phyloP scores from a whole-genome alignment of 2,329 filamentous ascomycete genomes.

The Chrysosporium keratinophilum region DNA sequence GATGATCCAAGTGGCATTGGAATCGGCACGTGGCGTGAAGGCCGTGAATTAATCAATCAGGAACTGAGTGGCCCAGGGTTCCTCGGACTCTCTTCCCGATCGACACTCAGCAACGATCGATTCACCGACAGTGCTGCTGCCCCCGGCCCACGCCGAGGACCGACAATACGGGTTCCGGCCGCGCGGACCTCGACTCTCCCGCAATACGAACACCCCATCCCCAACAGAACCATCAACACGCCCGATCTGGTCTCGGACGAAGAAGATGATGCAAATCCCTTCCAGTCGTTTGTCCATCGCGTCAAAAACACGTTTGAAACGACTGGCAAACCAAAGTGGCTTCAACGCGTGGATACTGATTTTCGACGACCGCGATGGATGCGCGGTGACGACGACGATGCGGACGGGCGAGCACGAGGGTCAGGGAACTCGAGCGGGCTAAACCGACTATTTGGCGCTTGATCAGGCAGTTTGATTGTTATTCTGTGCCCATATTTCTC shows the following conservation, averaged over 20 bases:
- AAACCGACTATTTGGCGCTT: constrained; percentile 6
- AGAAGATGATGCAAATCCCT: constrained; percentile 60
- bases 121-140: background rate
- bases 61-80: constrained; percentile 58
- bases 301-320: constrained; percentile 88
- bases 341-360: constrained; percentile 57
- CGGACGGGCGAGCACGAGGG: background rate
- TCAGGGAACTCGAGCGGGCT: constrained; percentile 3
- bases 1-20: constrained; percentile 57
- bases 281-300: constrained; percentile 70
- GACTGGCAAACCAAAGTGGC: constrained; percentile 70
- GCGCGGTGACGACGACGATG: constrained; percentile 42
- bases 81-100: constrained; percentile 31
- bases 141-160: background rate
- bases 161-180: constrained; percentile 4
- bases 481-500: background rate
- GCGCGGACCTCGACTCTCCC: constrained; percentile 4
- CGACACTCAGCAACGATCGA: background rate
- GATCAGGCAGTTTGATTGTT: background rate
- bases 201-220: constrained; percentile 4
- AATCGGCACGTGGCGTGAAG: constrained; percentile 80
- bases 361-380: constrained; percentile 77
- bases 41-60: constrained; percentile 76
- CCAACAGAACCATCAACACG: background rate
- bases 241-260: constrained; percentile 17